A percentile compares a stretch with the other conserved stretches of the same genome.
Evolutionary conservation across 257 asterid species (phyloP).

Genomic region (Solanum gracilifrons): DNA sequence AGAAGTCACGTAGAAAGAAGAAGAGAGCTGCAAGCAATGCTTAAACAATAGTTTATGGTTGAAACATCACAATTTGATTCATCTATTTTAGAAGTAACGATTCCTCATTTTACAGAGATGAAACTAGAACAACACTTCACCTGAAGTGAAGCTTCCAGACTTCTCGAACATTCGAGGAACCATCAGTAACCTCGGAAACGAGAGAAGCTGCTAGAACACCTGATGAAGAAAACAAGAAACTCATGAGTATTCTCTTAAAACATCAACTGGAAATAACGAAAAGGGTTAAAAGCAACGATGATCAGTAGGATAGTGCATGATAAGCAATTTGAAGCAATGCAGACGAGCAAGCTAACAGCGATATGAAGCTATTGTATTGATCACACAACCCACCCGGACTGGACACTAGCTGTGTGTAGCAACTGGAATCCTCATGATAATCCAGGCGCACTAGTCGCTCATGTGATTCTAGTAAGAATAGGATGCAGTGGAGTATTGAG

Average conservation of each 20-base stretch:
- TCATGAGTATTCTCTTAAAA: not conserved
- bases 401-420: not conserved
- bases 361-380: not conserved
- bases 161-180: constrained; percentile 90
- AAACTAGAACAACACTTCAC: constrained; percentile 9
- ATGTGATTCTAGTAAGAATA: not conserved
- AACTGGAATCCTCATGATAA: not conserved
- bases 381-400: not conserved
- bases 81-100: not conserved
- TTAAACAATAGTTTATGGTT: not conserved
- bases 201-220: constrained; percentile 50
- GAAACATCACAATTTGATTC: not conserved
- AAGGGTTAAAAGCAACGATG: not conserved
- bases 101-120: not conserved
- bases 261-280: not conserved
- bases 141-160: constrained; percentile 71
- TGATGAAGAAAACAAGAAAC: constrained; percentile 4
- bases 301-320: not conserved
- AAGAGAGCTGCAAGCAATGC: not conserved
- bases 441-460: not conserved
- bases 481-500: not conserved
- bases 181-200: constrained; percentile 78
- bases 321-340: not conserved
- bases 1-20: accelerated
- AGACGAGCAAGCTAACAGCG: not conserved